Conservation (phyloP, 2,329 filamentous ascomycete species). For the Fusarium dlaminii region DNA sequence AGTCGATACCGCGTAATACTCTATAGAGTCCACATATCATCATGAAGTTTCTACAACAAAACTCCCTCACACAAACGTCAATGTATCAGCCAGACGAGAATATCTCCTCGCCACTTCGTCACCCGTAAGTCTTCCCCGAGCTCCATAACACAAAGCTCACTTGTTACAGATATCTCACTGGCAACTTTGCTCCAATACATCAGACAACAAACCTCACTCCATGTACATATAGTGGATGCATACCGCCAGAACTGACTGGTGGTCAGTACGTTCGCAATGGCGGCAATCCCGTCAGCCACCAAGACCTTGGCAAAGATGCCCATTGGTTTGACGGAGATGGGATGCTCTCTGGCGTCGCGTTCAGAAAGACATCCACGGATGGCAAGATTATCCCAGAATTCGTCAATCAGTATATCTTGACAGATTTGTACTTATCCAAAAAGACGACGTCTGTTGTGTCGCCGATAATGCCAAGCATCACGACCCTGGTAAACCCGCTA, state of each 20-base stretch:
- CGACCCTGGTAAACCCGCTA: slow-evolving; percentile 69
- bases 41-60: neutral
- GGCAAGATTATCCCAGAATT: slow-evolving; percentile 66
- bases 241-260: slow-evolving; percentile 72
- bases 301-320: slow-evolving; percentile 67
- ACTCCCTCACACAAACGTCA: neutral
- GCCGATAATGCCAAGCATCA: slow-evolving; percentile 73
- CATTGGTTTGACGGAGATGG: slow-evolving; percentile 83
- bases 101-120: neutral
- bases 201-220: slow-evolving; percentile 63
- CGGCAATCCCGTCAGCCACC: slow-evolving; percentile 71
- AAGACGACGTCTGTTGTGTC: slow-evolving; percentile 56
- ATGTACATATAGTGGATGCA: slow-evolving; percentile 65
- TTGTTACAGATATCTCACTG: slow-evolving; percentile 63
- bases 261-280: slow-evolving; percentile 79
- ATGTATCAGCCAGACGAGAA: neutral
- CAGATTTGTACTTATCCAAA: slow-evolving; percentile 69
- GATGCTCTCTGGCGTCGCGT: slow-evolving; percentile 73
- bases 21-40: neutral
- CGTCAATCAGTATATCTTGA: slow-evolving; percentile 75
- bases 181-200: slow-evolving; percentile 76
- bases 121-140: slow-evolving; percentile 19
- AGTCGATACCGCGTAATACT: too few relatives aligned
- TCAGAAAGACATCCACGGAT: slow-evolving; percentile 54
- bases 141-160: slow-evolving; percentile 23